Evolutionary conservation across 2,329 filamentous ascomycete species (phyloP).

Genomic region (Sporothrix curviconia): DNA sequence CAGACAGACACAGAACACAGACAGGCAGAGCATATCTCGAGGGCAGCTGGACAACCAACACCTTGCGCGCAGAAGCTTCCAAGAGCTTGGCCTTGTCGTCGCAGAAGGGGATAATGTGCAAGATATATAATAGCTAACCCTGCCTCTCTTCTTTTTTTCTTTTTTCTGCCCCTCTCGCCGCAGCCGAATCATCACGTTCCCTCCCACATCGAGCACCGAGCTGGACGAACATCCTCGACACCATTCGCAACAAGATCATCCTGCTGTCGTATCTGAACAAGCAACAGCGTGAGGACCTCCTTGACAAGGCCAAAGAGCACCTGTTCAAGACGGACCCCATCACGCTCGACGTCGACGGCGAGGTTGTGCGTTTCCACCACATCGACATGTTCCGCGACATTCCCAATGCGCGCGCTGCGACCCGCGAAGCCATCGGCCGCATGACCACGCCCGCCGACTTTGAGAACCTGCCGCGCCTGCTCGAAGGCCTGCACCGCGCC

Average conservation of each 20-base stretch:
- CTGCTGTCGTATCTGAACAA: constrained; percentile 53
- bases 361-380: constrained; percentile 46
- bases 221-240: constrained; percentile 47
- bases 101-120: background rate
- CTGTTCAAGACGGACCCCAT: constrained; percentile 49
- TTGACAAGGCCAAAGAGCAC: constrained; percentile 39
- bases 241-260: constrained; percentile 53
- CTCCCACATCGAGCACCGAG: constrained; percentile 43
- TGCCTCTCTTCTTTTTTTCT: too few relatives aligned
- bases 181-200: constrained; percentile 40
- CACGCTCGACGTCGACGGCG: constrained; percentile 51
- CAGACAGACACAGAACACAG: background rate
- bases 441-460: constrained; percentile 47
- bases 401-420: constrained; percentile 35
- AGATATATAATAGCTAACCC: constrained; percentile 10
- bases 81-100: too few relatives aligned
- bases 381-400: constrained; percentile 37
- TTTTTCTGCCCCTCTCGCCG: background rate
- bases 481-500: constrained; percentile 42
- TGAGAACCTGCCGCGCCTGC: constrained; percentile 44
- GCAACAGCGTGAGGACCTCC: constrained; percentile 48
- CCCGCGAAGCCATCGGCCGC: constrained; percentile 33
- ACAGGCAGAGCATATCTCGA: background rate
- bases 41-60: background rate
- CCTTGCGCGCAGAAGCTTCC: too few relatives aligned